These are phyloP conservation scores for Wickerhamomyces mucosus DNA, from an alignment of 805 yeast genomes.

Conservation along the genomic window DNA sequence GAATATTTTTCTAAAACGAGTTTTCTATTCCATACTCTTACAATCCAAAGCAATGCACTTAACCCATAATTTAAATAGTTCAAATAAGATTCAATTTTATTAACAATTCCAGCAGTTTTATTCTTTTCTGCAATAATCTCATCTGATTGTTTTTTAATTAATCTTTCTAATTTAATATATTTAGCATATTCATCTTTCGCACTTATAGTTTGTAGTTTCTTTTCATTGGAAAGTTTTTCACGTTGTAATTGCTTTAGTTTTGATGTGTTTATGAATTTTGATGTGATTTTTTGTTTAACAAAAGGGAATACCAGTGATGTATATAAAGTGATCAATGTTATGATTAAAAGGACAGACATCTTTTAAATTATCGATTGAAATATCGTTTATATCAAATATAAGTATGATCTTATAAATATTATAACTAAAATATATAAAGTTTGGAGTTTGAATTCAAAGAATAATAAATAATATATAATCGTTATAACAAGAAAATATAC, in stretches of 20 bases:
- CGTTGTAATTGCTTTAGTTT: background rate
- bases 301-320: background rate
- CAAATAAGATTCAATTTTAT: slow-evolving; percentile 2
- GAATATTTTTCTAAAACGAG: background rate
- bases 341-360: background rate
- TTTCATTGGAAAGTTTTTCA: slow-evolving; percentile 9
- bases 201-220: slow-evolving; percentile 41
- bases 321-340: background rate
- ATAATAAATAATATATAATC: too few species aligned
- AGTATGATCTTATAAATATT: too few species aligned
- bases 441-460: too few species aligned
- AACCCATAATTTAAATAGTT: slow-evolving; percentile 1
- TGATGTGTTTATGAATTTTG: background rate
- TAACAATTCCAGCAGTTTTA: background rate
- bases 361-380: too few species aligned
- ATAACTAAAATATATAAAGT: too few species aligned
- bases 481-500: too few species aligned
- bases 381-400: too few species aligned
- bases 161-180: slow-evolving; percentile 87
- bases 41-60: slow-evolving; percentile 1
- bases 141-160: slow-evolving; percentile 5
- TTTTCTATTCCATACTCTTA: slow-evolving; percentile 12
- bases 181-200: slow-evolving; percentile 93
- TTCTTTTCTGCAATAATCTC: slow-evolving; percentile 3
- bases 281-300: background rate